phyloP scores from a whole-genome alignment of 192 early-diverging fungal species.

The Backusella tuberculispora region DNA sequence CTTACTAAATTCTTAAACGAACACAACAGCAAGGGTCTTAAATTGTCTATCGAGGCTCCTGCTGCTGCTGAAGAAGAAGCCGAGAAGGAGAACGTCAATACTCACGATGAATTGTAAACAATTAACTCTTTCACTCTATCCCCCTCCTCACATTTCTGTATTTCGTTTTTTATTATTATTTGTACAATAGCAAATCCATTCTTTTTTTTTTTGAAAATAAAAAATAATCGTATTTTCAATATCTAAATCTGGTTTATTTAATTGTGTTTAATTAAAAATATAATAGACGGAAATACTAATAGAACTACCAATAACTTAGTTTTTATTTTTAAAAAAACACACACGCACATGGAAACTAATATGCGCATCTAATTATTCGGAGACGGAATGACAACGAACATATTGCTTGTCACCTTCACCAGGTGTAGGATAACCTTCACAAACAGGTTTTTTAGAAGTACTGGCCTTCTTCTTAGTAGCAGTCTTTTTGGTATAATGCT shows the following conservation, averaged over 20 bases:
- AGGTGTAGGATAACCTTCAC: constrained; percentile 1
- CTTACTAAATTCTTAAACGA: constrained; percentile 79
- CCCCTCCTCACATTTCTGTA: too few relatives aligned
- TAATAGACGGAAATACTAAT: not conserved
- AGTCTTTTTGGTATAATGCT: not conserved
- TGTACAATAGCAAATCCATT: constrained; percentile 15
- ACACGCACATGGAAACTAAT: not conserved
- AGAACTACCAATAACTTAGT: not conserved
- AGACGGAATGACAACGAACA: not conserved
- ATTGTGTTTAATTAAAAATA: not conserved
- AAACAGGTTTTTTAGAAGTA: not conserved
- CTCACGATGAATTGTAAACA: constrained; percentile 29
- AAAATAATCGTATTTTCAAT: constrained; percentile 10
- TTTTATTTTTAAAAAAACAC: not conserved
- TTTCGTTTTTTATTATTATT: not conserved
- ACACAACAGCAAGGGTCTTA: constrained; percentile 61
- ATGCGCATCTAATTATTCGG: not conserved
- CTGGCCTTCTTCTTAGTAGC: not conserved
- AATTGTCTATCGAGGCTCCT: constrained; percentile 21
- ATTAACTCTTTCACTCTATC: not conserved
- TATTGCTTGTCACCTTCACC: not conserved
- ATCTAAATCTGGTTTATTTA: constrained; percentile 10
- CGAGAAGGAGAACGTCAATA: constrained; percentile 15
- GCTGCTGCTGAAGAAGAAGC: not conserved
- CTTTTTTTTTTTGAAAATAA: constrained; percentile 16